Evolutionary conservation across 2,329 filamentous ascomycete species (phyloP), one percentile per base, ranked within the genome.

Genomic region (Fusarium sp.): DNA sequence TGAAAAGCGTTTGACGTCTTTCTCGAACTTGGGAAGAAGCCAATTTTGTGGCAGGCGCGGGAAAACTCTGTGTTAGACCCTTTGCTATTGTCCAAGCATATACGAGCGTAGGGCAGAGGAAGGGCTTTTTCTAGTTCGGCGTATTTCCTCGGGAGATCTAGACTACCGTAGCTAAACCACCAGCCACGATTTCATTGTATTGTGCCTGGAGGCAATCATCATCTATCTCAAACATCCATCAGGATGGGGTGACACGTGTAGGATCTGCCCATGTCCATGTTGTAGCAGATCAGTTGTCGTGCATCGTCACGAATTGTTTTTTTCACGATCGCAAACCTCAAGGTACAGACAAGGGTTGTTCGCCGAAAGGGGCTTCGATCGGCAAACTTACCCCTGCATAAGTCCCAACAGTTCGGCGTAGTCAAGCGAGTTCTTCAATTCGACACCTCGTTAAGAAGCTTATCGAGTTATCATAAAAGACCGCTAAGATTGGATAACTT

Each of bases 211-310:
- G 12, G 37, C 31, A 10, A 10, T 11, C n/a, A 15, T 30, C 6
- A 11, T 38, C 18, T 15, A 50, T 50, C 47, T 38, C 16, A 38
- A 38, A 50, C 23, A 18, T 18, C 18, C 8, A 28, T 38, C 23
- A 38, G 11, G 7, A 16, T 18, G 23, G 11, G 18, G 47, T 23
- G 16, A 13, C 45, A 36, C 33, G 6, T 13, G 28, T 18, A 33
- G 44, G 44, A 61, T 36, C 40, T 36, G 3, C 20, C 31, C 33
- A 18, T 50, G 31, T 18, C 47, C 34, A 28, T n/a, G 47, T 15
- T 40, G 47, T 40, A 26, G 47, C 47, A 50, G 47, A 50, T 50
- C 47, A 38, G 33, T 50, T 50, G 23, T 23, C 23, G 23, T 23
- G 34, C 47, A 50, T 50, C 47, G 38, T 50, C 16, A 10, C 23